Conservation (phyloP, 163 green algal species). For the Prototheca wickerhamii region DNA sequence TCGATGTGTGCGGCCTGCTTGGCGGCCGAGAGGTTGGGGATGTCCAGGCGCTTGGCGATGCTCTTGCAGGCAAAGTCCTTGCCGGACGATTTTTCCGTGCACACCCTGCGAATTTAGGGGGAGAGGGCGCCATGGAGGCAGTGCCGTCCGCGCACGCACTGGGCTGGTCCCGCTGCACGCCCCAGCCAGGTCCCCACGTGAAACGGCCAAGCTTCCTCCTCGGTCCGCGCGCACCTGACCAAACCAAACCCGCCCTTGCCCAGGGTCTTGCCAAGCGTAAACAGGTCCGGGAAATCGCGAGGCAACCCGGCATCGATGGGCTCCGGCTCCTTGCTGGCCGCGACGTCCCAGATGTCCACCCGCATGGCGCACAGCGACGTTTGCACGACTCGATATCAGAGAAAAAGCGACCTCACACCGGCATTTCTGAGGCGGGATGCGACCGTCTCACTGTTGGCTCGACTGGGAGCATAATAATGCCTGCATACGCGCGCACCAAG, state of each 20-base stretch:
- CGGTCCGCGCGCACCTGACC: constrained; percentile 46
- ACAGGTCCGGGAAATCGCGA: constrained; percentile 20
- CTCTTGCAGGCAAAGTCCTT: constrained; percentile 85
- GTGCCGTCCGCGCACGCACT: background rate
- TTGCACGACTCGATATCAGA: too few species aligned
- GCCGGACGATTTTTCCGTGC: constrained; percentile 40
- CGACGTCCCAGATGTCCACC: constrained; percentile 36
- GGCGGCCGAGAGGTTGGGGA: constrained; percentile 39
- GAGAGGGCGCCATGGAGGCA: background rate
- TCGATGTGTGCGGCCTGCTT: constrained; percentile 67
- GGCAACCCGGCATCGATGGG: constrained; percentile 25
- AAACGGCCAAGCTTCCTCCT: too few species aligned
- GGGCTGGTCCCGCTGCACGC: too few species aligned
- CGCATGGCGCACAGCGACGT: constrained; percentile 17
- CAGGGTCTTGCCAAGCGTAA: constrained; percentile 29
- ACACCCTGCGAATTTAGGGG: constrained; percentile 16
- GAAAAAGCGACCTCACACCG: too few species aligned
- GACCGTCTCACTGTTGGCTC: too few species aligned
- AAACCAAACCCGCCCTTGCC: constrained; percentile 67
- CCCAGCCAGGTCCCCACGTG: too few species aligned
- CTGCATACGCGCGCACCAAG: too few species aligned
- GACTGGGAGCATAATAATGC: too few species aligned
- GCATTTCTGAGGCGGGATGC: too few species aligned
- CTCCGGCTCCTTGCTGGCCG: constrained; percentile 4
- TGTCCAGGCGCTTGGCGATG: constrained; percentile 78